Evolutionary conservation across 495 filamentous ascomycete genomes (phyloP), one percentile per base, ranked within the genome.

Genomic region (Pyrenula massariospora): DNA sequence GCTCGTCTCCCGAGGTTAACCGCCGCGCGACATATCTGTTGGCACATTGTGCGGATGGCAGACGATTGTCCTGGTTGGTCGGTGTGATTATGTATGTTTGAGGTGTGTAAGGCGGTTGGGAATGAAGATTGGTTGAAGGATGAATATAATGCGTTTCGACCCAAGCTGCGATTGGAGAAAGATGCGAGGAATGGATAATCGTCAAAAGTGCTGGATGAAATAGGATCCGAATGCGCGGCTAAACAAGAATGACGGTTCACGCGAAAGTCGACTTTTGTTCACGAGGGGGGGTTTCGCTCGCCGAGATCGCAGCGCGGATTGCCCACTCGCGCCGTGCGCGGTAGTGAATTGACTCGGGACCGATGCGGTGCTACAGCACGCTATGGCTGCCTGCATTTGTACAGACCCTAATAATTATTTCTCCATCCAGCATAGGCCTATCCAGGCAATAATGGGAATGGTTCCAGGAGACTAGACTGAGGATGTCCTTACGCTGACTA

Each of bases 181-280:
- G 65, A 58, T 23, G 57, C 55, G 52, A 62, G 53, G 51, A 65
- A 48, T 58, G 62, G 70, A 55, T 62, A 60, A 31, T 70, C 68
- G 47, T 70, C 66, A 42, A 48, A 63, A 54, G 51, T 68, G 64
- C 48, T 65, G 64, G 25, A 63, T 61, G 55, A 73, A 63, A 49
- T 70, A 66, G 2, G 68, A 60, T 58, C 65, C 69, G 25, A 72
- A 68, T 19, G 69, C 68, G 53, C 67, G 63, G 20, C 58, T 64
- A 54, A 73, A 66, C 47, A 61, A 56, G 21, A 66, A 70, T 8
- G 68, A 57, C 15, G 67, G 15, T 42, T 42, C 15, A 42, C 31
- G 31, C 51, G 31, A 42, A 42, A 42, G 31, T 42, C 31, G 31
- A 42, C 31, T 42, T 42, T 42, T 42, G 31, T 42, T 42, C 31